Conservation (phyloP, 345 rosid genomes). For the Geranium rotundifolium region DNA sequence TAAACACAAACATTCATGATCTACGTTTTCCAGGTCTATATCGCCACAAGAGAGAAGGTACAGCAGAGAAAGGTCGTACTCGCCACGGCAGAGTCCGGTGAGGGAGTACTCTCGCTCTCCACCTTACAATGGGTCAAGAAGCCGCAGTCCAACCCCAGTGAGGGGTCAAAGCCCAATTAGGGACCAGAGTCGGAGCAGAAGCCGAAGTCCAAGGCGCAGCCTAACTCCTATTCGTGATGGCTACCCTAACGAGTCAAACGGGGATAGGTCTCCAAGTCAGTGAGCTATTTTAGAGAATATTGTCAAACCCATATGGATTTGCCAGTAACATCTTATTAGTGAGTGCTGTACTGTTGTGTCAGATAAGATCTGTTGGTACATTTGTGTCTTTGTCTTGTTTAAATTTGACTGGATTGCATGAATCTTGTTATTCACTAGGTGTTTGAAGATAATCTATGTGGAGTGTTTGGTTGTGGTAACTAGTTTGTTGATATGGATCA, state of each 20-base stretch:
- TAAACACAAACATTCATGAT: no score
- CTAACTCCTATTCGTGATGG: conserved; percentile 20
- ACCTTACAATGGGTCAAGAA: conserved; percentile 46
- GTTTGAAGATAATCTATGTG: no score
- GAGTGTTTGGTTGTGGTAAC: no score
- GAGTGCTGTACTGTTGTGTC: no score
- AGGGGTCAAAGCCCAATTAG: conserved; percentile 45
- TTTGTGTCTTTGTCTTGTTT: no score
- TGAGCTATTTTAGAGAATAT: conserved; percentile 8
- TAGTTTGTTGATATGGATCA: no score
- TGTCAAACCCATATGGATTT: no score
- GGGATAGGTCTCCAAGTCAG: conserved; percentile 64
- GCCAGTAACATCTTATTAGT: no score
- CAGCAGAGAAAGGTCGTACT: conserved; percentile 24
- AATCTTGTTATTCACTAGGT: no score
- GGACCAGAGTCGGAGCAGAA: conserved; percentile 8
- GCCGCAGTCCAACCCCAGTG: conserved; percentile 50
- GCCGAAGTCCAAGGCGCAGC: conserved; percentile 38
- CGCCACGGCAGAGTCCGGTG: conserved; percentile 23
- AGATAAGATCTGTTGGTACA: no score
- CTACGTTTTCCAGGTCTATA: conserved; percentile 34
- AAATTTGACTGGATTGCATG: no score
- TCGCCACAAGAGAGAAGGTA: conserved; percentile 50
- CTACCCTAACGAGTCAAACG: conserved; percentile 18
- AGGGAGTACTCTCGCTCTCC: conserved; percentile 56